phyloP scores from a whole-genome alignment of 331 rosid genomes.

The Cucumis variabilis region DNA sequence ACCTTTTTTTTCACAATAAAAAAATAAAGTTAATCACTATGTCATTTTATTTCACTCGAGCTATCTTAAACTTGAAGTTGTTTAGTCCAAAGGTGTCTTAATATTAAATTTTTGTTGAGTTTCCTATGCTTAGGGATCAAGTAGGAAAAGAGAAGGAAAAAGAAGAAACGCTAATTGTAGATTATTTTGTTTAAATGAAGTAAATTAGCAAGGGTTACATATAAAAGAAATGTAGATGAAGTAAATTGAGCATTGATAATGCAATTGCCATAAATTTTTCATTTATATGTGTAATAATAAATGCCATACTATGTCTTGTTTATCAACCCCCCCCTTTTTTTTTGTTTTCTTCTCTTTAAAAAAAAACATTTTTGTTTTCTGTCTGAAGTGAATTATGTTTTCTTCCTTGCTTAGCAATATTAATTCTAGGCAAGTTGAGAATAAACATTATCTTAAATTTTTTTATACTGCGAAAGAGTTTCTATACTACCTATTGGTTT shows the following conservation, averaged over 20 bases:
- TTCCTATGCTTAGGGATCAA: constrained; percentile 49
- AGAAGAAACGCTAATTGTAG: constrained; percentile 42
- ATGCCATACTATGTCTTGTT: constrained; percentile 28
- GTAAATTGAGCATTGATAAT: background rate
- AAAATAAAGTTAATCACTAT: background rate
- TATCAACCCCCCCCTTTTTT: too few species aligned
- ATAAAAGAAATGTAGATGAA: background rate
- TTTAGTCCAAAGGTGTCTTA: too few species aligned
- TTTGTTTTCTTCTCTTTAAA: too few species aligned
- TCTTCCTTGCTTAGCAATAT: too few species aligned
- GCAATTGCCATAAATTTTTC: background rate
- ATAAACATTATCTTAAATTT: too few species aligned
- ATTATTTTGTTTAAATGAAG: background rate
- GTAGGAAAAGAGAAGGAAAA: constrained; percentile 40
- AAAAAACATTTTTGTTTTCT: too few species aligned
- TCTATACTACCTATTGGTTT: too few species aligned
- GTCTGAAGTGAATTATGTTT: too few species aligned
- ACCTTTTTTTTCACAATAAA: too few species aligned
- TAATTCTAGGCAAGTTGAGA: too few species aligned
- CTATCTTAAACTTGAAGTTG: background rate
- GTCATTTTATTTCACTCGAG: constrained; percentile 1
- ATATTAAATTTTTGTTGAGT: background rate
- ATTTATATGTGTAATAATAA: background rate
- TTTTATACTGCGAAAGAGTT: too few species aligned
- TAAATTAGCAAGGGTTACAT: background rate